These are phyloP conservation scores for Capsicum rhomboideum DNA, from an alignment of 257 asterid species.

Conservation along the genomic window DNA sequence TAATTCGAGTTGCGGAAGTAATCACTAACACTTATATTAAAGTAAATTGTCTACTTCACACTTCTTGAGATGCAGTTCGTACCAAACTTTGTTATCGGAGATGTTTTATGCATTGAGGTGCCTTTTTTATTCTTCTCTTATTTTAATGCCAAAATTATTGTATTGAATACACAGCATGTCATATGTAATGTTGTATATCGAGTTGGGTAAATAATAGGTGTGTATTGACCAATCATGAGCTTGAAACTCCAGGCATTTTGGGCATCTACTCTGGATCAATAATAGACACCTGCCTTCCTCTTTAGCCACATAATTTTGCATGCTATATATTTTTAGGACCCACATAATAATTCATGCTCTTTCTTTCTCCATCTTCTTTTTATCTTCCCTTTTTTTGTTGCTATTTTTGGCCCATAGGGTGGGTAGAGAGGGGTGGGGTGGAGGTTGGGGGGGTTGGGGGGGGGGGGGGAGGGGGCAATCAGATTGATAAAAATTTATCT, in stretches of 20 bases:
- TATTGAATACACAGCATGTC: not conserved
- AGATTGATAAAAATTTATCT: no score
- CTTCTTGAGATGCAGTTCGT: not conserved
- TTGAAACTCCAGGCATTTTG: slow-evolving; percentile 7
- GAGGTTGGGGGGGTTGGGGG: not conserved
- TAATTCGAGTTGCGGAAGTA: no score
- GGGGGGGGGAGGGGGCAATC: not conserved
- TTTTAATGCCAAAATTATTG: not conserved
- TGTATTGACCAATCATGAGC: not conserved
- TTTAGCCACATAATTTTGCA: not conserved
- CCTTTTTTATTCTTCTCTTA: no score
- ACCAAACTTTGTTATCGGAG: no score
- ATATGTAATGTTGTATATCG: not conserved
- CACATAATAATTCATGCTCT: slow-evolving; percentile 7
- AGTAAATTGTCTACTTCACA: not conserved
- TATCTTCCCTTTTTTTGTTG: not conserved
- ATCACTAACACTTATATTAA: no score
- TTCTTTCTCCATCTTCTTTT: not conserved
- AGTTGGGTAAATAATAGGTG: not conserved
- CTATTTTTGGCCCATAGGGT: not conserved
- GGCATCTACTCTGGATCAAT: slow-evolving; percentile 6
- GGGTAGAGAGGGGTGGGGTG: no score
- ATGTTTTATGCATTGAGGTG: no score
- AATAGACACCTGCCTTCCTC: slow-evolving; percentile 13
- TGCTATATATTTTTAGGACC: not conserved